Evolutionary conservation across 2,329 filamentous ascomycete species (phyloP).

Genomic region (Cryphonectria nitschkei): DNA sequence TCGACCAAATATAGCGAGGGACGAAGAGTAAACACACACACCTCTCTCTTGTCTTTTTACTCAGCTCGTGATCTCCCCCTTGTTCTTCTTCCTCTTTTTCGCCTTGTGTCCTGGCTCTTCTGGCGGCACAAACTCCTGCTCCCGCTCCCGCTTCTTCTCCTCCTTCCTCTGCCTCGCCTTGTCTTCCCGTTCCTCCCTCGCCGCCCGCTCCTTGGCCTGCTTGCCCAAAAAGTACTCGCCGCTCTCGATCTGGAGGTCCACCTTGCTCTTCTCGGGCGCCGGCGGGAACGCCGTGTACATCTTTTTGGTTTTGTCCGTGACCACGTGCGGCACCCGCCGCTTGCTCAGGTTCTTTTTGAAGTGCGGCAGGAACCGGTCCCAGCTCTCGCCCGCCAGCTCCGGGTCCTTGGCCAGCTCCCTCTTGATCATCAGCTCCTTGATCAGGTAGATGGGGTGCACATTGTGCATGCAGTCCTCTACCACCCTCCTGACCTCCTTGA

Average conservation of each 20-base stretch:
- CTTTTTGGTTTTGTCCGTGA: conserved; percentile 94
- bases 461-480: conserved; percentile 97
- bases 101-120: conserved; percentile 71
- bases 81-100: conserved; percentile 66
- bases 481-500: conserved; percentile 89
- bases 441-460: conserved; percentile 88
- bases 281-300: conserved; percentile 96
- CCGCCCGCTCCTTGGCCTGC: conserved; percentile 84
- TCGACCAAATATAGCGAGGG: not conserved
- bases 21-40: not conserved
- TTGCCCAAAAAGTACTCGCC: conserved; percentile 97
- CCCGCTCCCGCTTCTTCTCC: conserved; percentile 82
- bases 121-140: conserved; percentile 85
- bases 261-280: conserved; percentile 96
- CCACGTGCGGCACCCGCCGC: conserved; percentile 77
- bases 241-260: conserved; percentile 95
- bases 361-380: conserved; percentile 94
- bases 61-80: conserved; percentile 39
- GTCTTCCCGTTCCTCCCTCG: conserved; percentile 78
- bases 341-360: conserved; percentile 92
- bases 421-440: conserved; percentile 80
- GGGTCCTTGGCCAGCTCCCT: conserved; percentile 80
- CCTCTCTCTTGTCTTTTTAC: not conserved
- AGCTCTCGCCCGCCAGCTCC: conserved; percentile 82
- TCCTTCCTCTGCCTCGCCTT: conserved; percentile 86